Conservation (phyloP, 306 rosid species). For the Medicago truncatula region DNA sequence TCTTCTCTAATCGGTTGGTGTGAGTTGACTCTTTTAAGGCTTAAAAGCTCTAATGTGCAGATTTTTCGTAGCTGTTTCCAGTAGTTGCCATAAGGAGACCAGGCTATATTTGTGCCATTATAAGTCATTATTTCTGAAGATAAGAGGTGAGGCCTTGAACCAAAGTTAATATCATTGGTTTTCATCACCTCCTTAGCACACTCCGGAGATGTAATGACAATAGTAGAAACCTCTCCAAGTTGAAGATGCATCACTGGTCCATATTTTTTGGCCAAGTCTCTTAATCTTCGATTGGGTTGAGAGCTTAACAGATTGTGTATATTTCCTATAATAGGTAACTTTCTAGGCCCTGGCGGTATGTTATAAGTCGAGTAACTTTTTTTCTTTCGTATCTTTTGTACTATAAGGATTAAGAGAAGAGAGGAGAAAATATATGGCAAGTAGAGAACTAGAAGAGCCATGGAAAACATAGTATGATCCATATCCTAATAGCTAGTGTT, state of each 20-base stretch:
- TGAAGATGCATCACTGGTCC: conserved; percentile 54
- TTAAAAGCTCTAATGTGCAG: conserved; percentile 45
- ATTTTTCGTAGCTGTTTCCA: conserved; percentile 47
- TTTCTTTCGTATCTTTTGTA: background rate
- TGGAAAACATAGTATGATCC: background rate
- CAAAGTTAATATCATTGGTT: conserved; percentile 48
- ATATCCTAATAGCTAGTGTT: background rate
- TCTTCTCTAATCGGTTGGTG: conserved; percentile 43
- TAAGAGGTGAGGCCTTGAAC: conserved; percentile 40
- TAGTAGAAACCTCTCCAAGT: conserved; percentile 50
- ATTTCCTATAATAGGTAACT: conserved; percentile 50
- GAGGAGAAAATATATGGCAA: background rate
- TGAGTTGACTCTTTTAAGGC: conserved; percentile 39
- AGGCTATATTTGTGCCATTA: conserved; percentile 23
- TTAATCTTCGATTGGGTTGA: conserved; percentile 39
- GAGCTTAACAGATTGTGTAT: conserved; percentile 26
- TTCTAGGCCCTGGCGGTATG: conserved; percentile 48
- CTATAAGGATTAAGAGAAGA: conserved; percentile 5
- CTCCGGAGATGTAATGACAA: conserved; percentile 53
- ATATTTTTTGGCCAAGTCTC: conserved; percentile 48
- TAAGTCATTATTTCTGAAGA: conserved; percentile 29
- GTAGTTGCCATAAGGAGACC: conserved; percentile 46
- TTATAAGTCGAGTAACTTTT: conserved; percentile 19
- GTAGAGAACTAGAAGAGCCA: conserved; percentile 14
- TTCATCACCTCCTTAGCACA: conserved; percentile 47